Conservation (phyloP, 306 rosid genomes). For the Luffa aegyptiaca region DNA sequence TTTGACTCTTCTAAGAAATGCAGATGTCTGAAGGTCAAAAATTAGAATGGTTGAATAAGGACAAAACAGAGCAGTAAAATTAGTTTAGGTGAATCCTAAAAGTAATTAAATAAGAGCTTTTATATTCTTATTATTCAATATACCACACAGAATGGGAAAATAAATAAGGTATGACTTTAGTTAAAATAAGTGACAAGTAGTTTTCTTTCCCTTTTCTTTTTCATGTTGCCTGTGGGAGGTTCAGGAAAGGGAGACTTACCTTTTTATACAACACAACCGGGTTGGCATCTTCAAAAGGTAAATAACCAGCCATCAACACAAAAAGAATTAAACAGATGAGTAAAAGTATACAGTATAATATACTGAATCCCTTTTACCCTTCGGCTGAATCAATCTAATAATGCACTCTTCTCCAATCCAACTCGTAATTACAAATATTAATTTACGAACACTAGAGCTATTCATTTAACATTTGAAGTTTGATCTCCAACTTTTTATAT, state of each 20-base stretch:
- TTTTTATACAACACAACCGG: constrained; percentile 77
- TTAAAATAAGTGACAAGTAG: not conserved
- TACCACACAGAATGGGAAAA: not conserved
- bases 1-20: too few relatives aligned
- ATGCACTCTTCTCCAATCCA: not conserved
- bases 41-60: too few relatives aligned
- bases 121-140: not conserved
- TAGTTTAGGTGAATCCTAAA: too few relatives aligned
- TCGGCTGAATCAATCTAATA: not conserved
- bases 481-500: not conserved
- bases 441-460: not conserved
- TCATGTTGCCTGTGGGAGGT: not conserved
- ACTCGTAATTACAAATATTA: not conserved
- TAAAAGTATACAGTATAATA: not conserved
- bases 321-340: not conserved
- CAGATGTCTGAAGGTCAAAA: too few relatives aligned
- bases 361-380: not conserved
- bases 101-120: not conserved
- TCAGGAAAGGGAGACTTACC: constrained; percentile 26
- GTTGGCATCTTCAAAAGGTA: constrained; percentile 88
- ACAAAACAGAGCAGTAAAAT: too few relatives aligned
- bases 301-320: constrained; percentile 90
- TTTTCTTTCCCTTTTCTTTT: not conserved
- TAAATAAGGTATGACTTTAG: not conserved
- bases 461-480: not conserved